Evolutionary conservation across 441 rosid species (phyloP).

Genomic region (Populus hybrid): DNA sequence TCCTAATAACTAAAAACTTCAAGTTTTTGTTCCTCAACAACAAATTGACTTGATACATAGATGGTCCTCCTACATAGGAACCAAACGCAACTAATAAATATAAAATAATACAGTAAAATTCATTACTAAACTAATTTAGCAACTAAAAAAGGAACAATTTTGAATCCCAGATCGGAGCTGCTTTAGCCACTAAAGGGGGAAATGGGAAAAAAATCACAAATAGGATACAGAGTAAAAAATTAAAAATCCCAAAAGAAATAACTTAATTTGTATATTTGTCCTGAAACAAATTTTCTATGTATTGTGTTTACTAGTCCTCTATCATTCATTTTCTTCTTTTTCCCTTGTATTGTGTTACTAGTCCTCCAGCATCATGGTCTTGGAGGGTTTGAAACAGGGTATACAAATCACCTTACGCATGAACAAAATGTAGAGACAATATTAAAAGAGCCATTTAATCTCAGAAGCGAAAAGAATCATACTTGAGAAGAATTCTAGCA

Average conservation of each 20-base stretch:
- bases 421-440: background rate
- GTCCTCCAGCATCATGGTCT: background rate
- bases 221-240: background rate
- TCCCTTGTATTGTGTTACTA: background rate
- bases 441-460: background rate
- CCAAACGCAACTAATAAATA: too few species aligned
- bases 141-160: too few species aligned
- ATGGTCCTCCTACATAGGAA: too few species aligned
- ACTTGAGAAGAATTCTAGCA: slow-evolving; percentile 73
- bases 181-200: too few species aligned
- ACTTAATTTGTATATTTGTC: background rate
- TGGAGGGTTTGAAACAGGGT: too few species aligned
- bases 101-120: too few species aligned
- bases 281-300: background rate
- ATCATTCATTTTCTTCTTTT: background rate
- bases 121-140: too few species aligned
- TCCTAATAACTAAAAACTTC: too few species aligned
- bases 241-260: background rate
- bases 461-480: slow-evolving; percentile 23
- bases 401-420: background rate
- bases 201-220: too few species aligned
- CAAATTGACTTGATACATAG: too few species aligned
- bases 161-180: too few species aligned
- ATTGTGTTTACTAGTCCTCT: background rate
- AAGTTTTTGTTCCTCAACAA: too few species aligned